Percentiles rank a stretch among this genome's conserved stretches.
These are phyloP conservation scores for Fusarium clavum DNA, from an alignment of 2,329 filamentous ascomycete genomes.

Conservation along the genomic window DNA sequence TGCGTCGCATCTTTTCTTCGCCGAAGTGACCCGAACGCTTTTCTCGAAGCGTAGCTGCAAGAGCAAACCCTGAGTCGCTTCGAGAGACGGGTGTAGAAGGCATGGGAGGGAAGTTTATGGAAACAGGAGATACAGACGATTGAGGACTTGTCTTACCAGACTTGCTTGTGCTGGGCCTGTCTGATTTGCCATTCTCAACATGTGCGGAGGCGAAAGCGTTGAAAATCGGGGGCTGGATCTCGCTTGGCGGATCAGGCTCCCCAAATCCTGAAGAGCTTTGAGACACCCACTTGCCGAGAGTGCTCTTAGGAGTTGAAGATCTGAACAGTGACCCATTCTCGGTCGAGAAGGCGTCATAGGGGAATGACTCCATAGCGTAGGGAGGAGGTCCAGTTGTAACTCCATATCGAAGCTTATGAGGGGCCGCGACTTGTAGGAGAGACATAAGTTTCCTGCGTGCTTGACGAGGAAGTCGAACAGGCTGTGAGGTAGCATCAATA, in stretches of 20 bases:
- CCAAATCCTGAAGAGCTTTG: slow-evolving; percentile 92
- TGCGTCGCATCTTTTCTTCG: slow-evolving; percentile 83
- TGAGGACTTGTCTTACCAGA: slow-evolving; percentile 72
- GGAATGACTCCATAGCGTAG: slow-evolving; percentile 93
- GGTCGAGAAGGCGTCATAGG: slow-evolving; percentile 88
- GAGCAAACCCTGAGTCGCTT: slow-evolving; percentile 90
- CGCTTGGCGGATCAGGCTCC: slow-evolving; percentile 66
- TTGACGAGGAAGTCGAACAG: slow-evolving; percentile 85
- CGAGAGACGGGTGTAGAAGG: slow-evolving; percentile 84
- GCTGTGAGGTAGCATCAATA: slow-evolving; percentile 84
- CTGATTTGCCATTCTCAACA: slow-evolving; percentile 72
- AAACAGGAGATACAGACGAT: slow-evolving; percentile 79
- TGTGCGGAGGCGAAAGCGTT: slow-evolving; percentile 89
- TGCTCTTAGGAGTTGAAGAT: slow-evolving; percentile 74
- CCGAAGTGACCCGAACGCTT: slow-evolving; percentile 92
- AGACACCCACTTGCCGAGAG: slow-evolving; percentile 85
- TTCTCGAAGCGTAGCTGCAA: slow-evolving; percentile 87
- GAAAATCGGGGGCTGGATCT: slow-evolving; percentile 76
- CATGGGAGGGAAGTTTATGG: slow-evolving; percentile 79
- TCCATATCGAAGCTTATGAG: slow-evolving; percentile 87
- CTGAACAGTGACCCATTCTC: slow-evolving; percentile 87
- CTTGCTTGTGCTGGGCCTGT: slow-evolving; percentile 81
- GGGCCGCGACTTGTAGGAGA: slow-evolving; percentile 88
- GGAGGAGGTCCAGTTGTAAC: slow-evolving; percentile 89
- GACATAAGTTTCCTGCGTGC: slow-evolving; percentile 90